Conservation (phyloP, 495 filamentous ascomycete genomes). For the Penicillium argentinense region DNA sequence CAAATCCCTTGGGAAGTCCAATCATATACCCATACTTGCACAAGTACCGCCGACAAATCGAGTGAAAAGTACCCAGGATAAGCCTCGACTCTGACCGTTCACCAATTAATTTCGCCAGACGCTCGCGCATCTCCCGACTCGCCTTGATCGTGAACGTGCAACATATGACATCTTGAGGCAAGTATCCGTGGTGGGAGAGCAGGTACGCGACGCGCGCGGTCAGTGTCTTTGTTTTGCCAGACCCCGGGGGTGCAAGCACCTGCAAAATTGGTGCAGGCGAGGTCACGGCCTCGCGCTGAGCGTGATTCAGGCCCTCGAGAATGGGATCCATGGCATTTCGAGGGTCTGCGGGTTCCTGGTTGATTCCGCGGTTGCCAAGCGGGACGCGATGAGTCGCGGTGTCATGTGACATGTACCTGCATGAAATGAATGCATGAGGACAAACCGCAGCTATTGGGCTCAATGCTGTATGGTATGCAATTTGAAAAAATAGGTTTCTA, state of each 20-base stretch:
- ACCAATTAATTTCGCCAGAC: slow-evolving; percentile 76
- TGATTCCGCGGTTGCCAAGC: neutral
- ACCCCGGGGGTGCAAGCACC: slow-evolving; percentile 83
- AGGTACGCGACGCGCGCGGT: slow-evolving; percentile 94
- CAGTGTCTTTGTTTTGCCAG: slow-evolving; percentile 95
- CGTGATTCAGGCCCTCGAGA: slow-evolving; percentile 76
- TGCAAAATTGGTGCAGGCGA: slow-evolving; percentile 78
- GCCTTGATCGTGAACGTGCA: slow-evolving; percentile 99
- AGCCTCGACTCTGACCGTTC: slow-evolving; percentile 74
- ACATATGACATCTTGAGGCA: slow-evolving; percentile 90
- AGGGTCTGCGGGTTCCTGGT: neutral
- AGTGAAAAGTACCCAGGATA: slow-evolving; percentile 94
- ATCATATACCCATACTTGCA: slow-evolving; percentile 83
- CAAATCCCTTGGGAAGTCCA: slow-evolving; percentile 78
- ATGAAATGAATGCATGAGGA: no score
- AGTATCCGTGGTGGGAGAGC: slow-evolving; percentile 72
- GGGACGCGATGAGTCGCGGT: slow-evolving; percentile 27
- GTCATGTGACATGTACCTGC: slow-evolving; percentile 29
- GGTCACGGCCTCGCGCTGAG: slow-evolving; percentile 82
- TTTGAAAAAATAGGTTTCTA: no score
- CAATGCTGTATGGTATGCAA: no score
- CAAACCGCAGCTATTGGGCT: no score
- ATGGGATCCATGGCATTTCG: slow-evolving; percentile 48
- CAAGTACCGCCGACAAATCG: slow-evolving; percentile 84
- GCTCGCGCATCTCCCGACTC: slow-evolving; percentile 90